Percentiles rank a stretch among this genome's conserved stretches.
Evolutionary conservation across 2,329 filamentous ascomycete species (phyloP).

Genomic region (Monilinia fructigena): DNA sequence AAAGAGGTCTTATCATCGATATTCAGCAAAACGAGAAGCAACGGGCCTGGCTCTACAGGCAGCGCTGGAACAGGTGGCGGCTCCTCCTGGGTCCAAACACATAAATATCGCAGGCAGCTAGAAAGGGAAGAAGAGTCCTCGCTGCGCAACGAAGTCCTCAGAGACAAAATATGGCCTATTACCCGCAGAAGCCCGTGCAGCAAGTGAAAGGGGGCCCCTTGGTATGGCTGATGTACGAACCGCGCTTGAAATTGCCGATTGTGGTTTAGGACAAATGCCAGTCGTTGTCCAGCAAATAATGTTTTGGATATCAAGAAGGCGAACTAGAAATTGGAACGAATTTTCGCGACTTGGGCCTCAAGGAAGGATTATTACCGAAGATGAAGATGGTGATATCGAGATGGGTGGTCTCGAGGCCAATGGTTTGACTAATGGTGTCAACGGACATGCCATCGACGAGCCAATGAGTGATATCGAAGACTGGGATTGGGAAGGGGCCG

Average conservation of each 20-base stretch:
- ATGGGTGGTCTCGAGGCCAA: slow-evolving; percentile 44
- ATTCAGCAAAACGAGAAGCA: slow-evolving; percentile 63
- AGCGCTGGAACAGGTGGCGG: slow-evolving; percentile 63
- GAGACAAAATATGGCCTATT: slow-evolving; percentile 76
- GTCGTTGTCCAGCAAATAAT: slow-evolving; percentile 69
- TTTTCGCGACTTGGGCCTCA: slow-evolving; percentile 47
- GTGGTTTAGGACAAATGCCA: slow-evolving; percentile 74
- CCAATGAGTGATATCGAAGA: slow-evolving; percentile 58
- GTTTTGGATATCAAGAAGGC: slow-evolving; percentile 70
- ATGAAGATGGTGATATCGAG: slow-evolving; percentile 41
- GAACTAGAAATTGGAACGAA: slow-evolving; percentile 68
- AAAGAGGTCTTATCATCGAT: slow-evolving; percentile 64
- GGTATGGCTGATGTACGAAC: slow-evolving; percentile 77
- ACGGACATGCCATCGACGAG: slow-evolving; percentile 49
- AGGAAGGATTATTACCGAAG: slow-evolving; percentile 39
- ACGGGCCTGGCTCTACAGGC: slow-evolving; percentile 61
- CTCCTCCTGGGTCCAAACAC: slow-evolving; percentile 72
- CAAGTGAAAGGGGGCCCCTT: slow-evolving; percentile 67
- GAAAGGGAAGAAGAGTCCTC: slow-evolving; percentile 72
- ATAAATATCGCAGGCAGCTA: slow-evolving; percentile 72
- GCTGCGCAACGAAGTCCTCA: slow-evolving; percentile 68
- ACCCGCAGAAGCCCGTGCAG: slow-evolving; percentile 76
- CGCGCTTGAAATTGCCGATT: slow-evolving; percentile 72
- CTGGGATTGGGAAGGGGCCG: slow-evolving; percentile 62
- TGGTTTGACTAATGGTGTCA: slow-evolving; percentile 22